Evolutionary conservation across 1,284 basidiomycete genomes (phyloP).

Genomic region (Paramarasmius palmivorus): DNA sequence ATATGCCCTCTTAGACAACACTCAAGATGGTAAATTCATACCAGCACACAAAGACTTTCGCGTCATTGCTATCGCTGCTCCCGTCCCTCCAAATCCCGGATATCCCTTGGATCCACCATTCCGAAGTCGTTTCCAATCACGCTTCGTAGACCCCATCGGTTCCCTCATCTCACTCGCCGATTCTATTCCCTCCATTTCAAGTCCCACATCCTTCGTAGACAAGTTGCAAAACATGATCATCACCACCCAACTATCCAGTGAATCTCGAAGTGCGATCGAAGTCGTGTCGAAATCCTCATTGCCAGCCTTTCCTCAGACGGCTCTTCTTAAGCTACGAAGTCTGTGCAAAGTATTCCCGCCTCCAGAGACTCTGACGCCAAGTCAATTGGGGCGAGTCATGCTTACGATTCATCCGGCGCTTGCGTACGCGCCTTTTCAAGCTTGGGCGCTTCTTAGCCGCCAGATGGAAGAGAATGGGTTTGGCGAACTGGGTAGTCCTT

Average conservation of each 20-base stretch:
- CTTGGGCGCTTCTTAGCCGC: conserved; percentile 59
- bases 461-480: conserved; percentile 55
- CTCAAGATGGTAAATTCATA: conserved; percentile 44
- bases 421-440: conserved; percentile 52
- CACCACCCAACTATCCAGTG: conserved; percentile 60
- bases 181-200: background rate
- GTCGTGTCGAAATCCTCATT: conserved; percentile 50
- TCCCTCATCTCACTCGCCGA: conserved; percentile 46
- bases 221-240: conserved; percentile 53
- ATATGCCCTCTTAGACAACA: conserved; percentile 46
- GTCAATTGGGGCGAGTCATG: conserved; percentile 52
- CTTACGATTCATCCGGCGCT: conserved; percentile 58
- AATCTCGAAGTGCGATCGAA: conserved; percentile 52
- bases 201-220: background rate
- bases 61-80: conserved; percentile 64
- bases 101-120: conserved; percentile 70
- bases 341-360: conserved; percentile 52
- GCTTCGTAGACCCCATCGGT: conserved; percentile 62
- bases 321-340: conserved; percentile 48
- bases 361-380: conserved; percentile 37
- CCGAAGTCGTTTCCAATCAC: conserved; percentile 66
- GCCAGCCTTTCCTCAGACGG: conserved; percentile 64
- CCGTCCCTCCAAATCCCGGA: conserved; percentile 66
- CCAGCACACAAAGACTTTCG: conserved; percentile 65
- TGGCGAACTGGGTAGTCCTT: conserved; percentile 52